Percentiles rank a stretch among this genome's conserved stretches.
Conservation (phyloP, 257 asterid genomes). For the Apocynum venetum region DNA sequence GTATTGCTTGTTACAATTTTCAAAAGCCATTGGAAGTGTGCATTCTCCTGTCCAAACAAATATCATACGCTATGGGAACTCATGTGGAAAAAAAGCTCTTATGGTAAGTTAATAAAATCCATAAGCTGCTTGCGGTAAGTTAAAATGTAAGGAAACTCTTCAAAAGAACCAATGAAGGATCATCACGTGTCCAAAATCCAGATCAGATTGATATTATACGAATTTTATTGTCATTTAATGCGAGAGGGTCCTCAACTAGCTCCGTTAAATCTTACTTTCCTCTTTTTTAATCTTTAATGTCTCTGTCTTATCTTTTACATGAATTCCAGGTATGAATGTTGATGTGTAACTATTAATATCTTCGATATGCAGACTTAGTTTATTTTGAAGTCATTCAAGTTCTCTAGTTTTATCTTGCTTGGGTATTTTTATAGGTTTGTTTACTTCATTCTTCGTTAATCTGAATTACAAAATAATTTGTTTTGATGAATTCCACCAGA, state of each 20-base stretch:
- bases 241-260: conserved; percentile 1
- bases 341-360: not conserved
- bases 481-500: not conserved
- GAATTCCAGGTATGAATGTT: conserved; percentile 11
- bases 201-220: conserved; percentile 6
- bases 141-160: not conserved
- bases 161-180: conserved; percentile 1
- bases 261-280: conserved; percentile 10
- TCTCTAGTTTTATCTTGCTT: not conserved
- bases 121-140: not conserved
- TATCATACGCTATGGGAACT: not conserved
- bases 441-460: not conserved
- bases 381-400: not conserved
- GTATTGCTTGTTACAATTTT: not conserved
- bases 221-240: conserved; percentile 1
- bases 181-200: not conserved
- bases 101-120: not conserved
- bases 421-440: not conserved
- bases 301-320: not conserved
- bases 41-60: not conserved
- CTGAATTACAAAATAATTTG: not conserved
- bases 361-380: not conserved
- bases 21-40: not conserved
- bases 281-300: conserved; percentile 12
- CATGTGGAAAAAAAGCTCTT: not conserved